phyloP scores from a whole-genome alignment of 306 rosid genomes.

The Crotalaria pallida region DNA sequence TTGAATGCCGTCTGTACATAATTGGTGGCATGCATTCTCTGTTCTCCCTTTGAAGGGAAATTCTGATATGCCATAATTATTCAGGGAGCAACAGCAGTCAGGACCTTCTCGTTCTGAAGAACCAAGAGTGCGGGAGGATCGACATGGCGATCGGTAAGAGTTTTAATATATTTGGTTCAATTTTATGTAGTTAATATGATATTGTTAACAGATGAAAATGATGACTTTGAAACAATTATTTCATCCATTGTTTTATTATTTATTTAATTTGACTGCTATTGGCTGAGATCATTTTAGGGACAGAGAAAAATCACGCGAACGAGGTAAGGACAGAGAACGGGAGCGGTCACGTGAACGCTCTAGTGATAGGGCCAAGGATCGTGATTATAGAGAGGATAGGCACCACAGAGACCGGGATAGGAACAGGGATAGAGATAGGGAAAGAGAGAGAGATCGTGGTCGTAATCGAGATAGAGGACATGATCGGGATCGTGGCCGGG shows the following conservation, averaged over 20 bases:
- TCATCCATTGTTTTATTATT: not conserved
- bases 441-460: constrained; percentile 69
- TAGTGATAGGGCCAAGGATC: constrained; percentile 72
- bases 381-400: constrained; percentile 81
- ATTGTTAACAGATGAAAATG: not conserved
- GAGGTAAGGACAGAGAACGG: constrained; percentile 61
- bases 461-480: constrained; percentile 67
- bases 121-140: constrained; percentile 86
- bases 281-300: constrained; percentile 50
- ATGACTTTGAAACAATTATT: not conserved
- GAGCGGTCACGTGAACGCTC: constrained; percentile 70
- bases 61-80: constrained; percentile 24
- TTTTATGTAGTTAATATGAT: not conserved
- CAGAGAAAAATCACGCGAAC: constrained; percentile 85
- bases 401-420: constrained; percentile 94
- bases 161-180: not conserved
- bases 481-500: constrained; percentile 66
- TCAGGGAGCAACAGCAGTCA: constrained; percentile 82
- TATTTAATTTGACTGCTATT: constrained; percentile 15
- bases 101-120: constrained; percentile 87
- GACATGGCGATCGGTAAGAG: constrained; percentile 65
- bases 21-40: not conserved
- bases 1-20: not conserved
- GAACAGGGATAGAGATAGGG: constrained; percentile 47
- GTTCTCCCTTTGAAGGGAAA: not conserved